Conservation (phyloP, 768 basidiomycete species). For the Boletus vermiculosoides region DNA sequence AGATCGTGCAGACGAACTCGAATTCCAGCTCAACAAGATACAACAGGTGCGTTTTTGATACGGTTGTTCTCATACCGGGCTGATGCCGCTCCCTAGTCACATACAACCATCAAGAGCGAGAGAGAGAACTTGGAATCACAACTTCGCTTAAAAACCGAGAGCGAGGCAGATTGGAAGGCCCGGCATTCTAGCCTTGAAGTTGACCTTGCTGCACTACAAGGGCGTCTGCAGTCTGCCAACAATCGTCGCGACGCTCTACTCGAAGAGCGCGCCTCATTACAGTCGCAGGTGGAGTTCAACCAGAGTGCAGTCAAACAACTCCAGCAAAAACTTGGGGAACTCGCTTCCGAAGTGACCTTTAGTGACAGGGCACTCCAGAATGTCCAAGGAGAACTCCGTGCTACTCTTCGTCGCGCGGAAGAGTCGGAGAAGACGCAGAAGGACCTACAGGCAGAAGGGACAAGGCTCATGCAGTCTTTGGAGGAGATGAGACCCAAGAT, state of each 20-base stretch:
- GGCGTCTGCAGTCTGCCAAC: slow-evolving; percentile 44
- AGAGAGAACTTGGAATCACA: slow-evolving; percentile 54
- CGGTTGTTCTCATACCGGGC: not conserved
- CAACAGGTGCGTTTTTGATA: slow-evolving; percentile 56
- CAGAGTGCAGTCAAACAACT: slow-evolving; percentile 50
- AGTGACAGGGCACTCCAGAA: slow-evolving; percentile 57
- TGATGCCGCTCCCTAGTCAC: slow-evolving; percentile 41
- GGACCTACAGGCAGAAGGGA: slow-evolving; percentile 75
- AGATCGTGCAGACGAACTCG: slow-evolving; percentile 79
- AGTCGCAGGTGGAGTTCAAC: slow-evolving; percentile 45
- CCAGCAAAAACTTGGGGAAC: slow-evolving; percentile 57
- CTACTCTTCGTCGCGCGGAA: slow-evolving; percentile 64
- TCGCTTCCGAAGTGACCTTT: slow-evolving; percentile 51
- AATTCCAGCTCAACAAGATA: slow-evolving; percentile 75
- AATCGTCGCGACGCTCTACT: slow-evolving; percentile 47
- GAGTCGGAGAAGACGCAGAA: slow-evolving; percentile 71
- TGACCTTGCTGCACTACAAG: slow-evolving; percentile 38
- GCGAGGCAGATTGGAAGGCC: slow-evolving; percentile 47
- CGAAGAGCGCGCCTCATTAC: slow-evolving; percentile 50
- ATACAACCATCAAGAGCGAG: slow-evolving; percentile 58
- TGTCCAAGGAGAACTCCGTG: slow-evolving; percentile 63
- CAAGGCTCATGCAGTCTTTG: slow-evolving; percentile 72
- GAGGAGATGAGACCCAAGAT: slow-evolving; percentile 87
- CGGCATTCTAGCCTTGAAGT: slow-evolving; percentile 49
- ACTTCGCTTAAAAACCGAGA: slow-evolving; percentile 40